phyloP scores from a whole-genome alignment of 2,329 filamentous ascomycete species.

The Zopfia rhizophila region DNA sequence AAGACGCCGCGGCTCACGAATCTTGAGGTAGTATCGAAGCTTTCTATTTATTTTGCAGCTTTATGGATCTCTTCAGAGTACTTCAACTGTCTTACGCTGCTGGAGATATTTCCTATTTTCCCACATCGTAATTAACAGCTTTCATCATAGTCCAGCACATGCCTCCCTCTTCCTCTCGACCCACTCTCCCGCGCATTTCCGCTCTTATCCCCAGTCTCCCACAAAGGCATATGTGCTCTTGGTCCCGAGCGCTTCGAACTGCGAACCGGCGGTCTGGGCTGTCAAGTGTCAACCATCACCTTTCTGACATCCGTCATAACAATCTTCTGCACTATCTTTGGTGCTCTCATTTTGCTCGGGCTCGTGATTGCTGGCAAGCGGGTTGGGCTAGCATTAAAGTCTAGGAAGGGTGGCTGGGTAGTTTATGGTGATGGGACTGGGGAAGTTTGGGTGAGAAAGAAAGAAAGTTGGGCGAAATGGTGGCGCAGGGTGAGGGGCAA shows the following conservation, averaged over 20 bases:
- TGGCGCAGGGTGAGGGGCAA: slow-evolving; percentile 36
- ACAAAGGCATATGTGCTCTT: slow-evolving; percentile 47
- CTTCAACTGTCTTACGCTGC: too few species aligned
- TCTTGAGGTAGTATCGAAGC: too few species aligned
- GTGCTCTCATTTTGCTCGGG: slow-evolving; percentile 48
- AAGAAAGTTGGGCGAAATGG: slow-evolving; percentile 41
- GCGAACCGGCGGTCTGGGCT: slow-evolving; percentile 56
- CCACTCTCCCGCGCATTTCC: slow-evolving; percentile 50
- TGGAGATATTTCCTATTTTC: too few species aligned
- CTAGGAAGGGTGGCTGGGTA: slow-evolving; percentile 37
- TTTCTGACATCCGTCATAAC: slow-evolving; percentile 57
- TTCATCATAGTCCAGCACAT: slow-evolving; percentile 51
- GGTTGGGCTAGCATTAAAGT: slow-evolving; percentile 23
- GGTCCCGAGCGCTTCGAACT: slow-evolving; percentile 57
- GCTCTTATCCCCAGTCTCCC: slow-evolving; percentile 51
- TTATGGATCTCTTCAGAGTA: too few species aligned
- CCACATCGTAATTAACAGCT: slow-evolving; percentile 9
- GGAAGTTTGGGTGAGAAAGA: slow-evolving; percentile 43
- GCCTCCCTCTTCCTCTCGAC: slow-evolving; percentile 53
- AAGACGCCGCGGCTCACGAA: not conserved
- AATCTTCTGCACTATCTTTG: slow-evolving; percentile 54
- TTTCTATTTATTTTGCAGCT: too few species aligned
- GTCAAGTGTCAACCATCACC: slow-evolving; percentile 59
- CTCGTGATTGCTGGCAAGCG: slow-evolving; percentile 28
- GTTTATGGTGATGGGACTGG: slow-evolving; percentile 40